phyloP scores from a whole-genome alignment of 169 alveolate species.

The Eimeria brunetti region DNA sequence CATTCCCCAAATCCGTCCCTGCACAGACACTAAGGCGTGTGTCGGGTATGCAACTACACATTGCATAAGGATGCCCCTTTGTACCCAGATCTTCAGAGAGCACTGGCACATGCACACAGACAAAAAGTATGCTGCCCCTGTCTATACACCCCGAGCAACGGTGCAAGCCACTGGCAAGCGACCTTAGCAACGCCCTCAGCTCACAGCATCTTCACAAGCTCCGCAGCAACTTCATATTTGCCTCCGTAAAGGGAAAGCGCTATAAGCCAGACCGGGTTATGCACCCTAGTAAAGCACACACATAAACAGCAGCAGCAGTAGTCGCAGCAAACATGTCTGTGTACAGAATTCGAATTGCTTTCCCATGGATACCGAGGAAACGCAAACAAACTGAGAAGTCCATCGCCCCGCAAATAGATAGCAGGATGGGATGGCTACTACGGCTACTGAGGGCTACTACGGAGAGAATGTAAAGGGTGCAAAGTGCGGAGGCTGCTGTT shows the following conservation, averaged over 20 bases:
- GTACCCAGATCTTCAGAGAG: not conserved
- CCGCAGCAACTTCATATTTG: slow-evolving; percentile 36
- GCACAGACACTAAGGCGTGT: not conserved
- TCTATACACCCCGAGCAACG: not conserved
- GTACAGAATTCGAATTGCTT: not conserved
- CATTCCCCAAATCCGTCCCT: not conserved
- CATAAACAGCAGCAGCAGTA: not conserved
- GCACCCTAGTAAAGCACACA: slow-evolving; percentile 42
- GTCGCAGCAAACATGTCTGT: not conserved
- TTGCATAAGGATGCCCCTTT: not conserved
- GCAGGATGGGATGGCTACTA: too few species aligned
- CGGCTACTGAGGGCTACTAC: not conserved
- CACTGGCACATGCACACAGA: not conserved
- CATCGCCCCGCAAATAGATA: not conserved
- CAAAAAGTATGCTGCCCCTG: not conserved
- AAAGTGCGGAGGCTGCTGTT: not conserved
- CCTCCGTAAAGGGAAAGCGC: slow-evolving; percentile 37
- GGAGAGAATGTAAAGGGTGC: not conserved
- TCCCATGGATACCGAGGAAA: not conserved
- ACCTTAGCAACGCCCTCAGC: not conserved
- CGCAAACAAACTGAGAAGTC: not conserved
- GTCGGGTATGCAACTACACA: not conserved
- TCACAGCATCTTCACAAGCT: slow-evolving; percentile 39
- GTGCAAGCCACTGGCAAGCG: not conserved
- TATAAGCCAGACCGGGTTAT: slow-evolving; percentile 36